Evolutionary conservation across 257 asterid species (phyloP), one percentile per base, ranked within the genome.

Genomic region (Dorcoceras hygrometricum): DNA sequence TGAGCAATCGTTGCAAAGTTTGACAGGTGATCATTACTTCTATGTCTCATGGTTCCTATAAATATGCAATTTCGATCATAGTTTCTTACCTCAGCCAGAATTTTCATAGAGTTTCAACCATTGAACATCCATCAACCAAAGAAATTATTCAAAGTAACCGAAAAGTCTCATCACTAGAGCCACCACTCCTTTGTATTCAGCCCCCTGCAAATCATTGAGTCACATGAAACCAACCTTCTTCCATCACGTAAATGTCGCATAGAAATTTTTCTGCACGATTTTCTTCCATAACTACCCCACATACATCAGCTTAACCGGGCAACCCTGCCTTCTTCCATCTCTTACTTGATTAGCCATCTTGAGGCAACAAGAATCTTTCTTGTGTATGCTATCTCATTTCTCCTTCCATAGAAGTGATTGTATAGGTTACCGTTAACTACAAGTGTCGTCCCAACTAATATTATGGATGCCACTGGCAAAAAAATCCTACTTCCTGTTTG

Each of bases 1-100:
- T 1, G 99, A 93, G 84, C 99, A 93, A 75, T 93, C 99, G 2
- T 77, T 93, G 78, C 99, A 93, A 79, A 93, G 96, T 83, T 81
- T 93, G 81, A 89, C 98, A 69, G 97, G 98, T 92, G 70, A 68
- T 60, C 61, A 54, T 51, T n/a, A 46, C 54, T 46, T 71, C 56
- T 24, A 11, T 32, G 59, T 57, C 46, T 46, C 57, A 24, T 28
- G 34, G 26, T 31, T 72, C 56, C 23, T 16, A 2, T 54, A 23
- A 25, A 20, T 26, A 57, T 25, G 59, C 28, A 26, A n/a, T 57
- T 29, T 23, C 53, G 67, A 63, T 43, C 18, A 27, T 61, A 8
- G 20, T 55, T 5, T 9, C 28, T 27, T 20, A 14, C 62, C 24
- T 8, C 19, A 12, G 19, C 2, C 36, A 19, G 66, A n/a, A 9